phyloP scores from a whole-genome alignment of 164 flowering plant species.

The Annona squamosa region DNA sequence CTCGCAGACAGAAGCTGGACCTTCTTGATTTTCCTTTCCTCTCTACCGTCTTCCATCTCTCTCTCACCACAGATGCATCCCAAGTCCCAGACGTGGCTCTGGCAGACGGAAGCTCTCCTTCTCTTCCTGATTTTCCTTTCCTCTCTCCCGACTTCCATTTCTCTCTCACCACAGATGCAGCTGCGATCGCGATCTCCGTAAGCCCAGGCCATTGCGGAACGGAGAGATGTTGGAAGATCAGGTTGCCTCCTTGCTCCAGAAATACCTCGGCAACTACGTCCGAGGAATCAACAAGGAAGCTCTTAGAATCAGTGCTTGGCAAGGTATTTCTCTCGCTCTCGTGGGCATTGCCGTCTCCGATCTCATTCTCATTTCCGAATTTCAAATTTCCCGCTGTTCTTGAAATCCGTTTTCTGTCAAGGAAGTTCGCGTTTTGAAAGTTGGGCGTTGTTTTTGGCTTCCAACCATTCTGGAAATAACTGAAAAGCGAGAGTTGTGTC shows the following conservation, averaged over 20 bases:
- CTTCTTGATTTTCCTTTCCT: neutral
- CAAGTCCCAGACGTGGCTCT: neutral
- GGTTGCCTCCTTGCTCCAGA: constrained; percentile 80
- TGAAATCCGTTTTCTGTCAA: no score
- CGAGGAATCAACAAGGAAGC: constrained; percentile 87
- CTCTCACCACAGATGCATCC: neutral
- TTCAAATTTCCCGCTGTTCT: neutral
- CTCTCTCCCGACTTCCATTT: neutral
- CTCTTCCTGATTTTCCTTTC: constrained; percentile 2
- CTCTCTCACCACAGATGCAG: neutral
- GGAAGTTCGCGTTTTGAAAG: no score
- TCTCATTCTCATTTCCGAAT: neutral
- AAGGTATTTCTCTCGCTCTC: constrained; percentile 34
- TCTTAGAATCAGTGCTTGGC: constrained; percentile 96
- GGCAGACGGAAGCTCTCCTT: neutral
- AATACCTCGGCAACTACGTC: constrained; percentile 86
- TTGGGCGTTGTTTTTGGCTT: no score
- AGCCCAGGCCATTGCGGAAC: neutral
- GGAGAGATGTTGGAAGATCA: constrained; percentile 92
- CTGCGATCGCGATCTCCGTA: neutral
- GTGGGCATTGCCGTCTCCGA: neutral
- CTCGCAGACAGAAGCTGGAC: neutral
- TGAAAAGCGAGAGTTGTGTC: no score
- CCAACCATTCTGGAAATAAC: no score
- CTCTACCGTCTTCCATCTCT: neutral